These are phyloP conservation scores for Atractiella rhizophila DNA, from an alignment of 768 basidiomycete genomes.

Conservation along the genomic window DNA sequence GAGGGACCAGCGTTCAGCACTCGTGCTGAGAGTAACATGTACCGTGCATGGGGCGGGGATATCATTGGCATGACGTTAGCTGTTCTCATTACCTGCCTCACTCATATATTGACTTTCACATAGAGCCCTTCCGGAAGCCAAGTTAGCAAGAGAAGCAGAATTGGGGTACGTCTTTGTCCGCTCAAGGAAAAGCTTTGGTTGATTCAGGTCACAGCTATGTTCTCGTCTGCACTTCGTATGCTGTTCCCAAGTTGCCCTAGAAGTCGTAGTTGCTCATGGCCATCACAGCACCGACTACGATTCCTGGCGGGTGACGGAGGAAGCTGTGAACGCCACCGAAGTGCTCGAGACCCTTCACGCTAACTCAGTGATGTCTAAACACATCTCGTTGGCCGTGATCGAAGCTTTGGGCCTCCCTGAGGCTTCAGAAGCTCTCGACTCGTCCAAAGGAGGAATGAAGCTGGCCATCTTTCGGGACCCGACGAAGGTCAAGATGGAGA, in stretches of 20 bases:
- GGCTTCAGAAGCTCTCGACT: not conserved
- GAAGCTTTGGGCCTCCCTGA: too few relatives aligned
- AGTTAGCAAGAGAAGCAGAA: slow-evolving; percentile 85
- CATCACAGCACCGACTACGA: slow-evolving; percentile 62
- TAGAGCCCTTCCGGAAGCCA: slow-evolving; percentile 68
- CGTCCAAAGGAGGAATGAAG: too few relatives aligned
- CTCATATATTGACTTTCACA: not conserved
- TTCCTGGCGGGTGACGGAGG: slow-evolving; percentile 60
- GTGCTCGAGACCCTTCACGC: slow-evolving; percentile 64
- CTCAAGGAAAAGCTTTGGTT: not conserved
- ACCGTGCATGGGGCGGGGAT: slow-evolving; percentile 72
- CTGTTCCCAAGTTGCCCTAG: not conserved
- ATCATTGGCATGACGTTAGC: slow-evolving; percentile 39
- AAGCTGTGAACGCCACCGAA: slow-evolving; percentile 65
- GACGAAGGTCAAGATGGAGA: too few relatives aligned
- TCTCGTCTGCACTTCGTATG: slow-evolving; percentile 34
- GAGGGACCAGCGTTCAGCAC: slow-evolving; percentile 82
- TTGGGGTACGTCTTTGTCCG: slow-evolving; percentile 34
- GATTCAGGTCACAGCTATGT: slow-evolving; percentile 39
- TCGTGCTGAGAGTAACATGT: slow-evolving; percentile 86
- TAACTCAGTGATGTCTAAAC: slow-evolving; percentile 66
- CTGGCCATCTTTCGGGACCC: too few relatives aligned
- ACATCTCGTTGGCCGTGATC: slow-evolving; percentile 24
- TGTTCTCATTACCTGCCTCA: not conserved
- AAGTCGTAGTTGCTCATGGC: not conserved